A percentile compares a stretch with the other conserved stretches of the same genome.
Evolutionary conservation across 768 basidiomycete species (phyloP).

Genomic region (Pleurotus eryngii): DNA sequence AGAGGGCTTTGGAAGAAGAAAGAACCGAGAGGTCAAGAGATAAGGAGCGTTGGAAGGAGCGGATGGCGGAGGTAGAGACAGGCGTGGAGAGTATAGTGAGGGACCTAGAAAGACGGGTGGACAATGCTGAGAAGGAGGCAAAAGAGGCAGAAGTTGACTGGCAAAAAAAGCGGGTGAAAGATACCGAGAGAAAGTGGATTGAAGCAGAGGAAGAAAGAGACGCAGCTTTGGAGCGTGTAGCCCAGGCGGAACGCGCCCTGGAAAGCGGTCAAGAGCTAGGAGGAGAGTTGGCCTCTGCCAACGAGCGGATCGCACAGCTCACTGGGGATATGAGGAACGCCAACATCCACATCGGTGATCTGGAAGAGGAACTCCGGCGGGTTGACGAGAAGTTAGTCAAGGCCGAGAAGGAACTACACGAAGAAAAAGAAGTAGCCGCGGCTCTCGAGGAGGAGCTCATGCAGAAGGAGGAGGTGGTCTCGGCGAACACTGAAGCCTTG

Average conservation of each 20-base stretch:
- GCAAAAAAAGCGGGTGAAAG: conserved; percentile 32
- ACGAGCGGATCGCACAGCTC: conserved; percentile 52
- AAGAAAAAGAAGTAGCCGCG: conserved; percentile 43
- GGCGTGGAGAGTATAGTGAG: conserved; percentile 65
- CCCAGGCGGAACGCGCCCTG: conserved; percentile 61
- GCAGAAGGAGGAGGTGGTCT: conserved; percentile 33
- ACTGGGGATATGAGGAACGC: conserved; percentile 59
- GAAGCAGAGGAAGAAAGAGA: conserved; percentile 51
- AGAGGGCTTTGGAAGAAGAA: conserved; percentile 51
- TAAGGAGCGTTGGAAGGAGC: conserved; percentile 66
- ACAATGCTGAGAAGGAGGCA: conserved; percentile 46
- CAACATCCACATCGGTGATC: conserved; percentile 52
- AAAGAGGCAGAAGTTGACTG: conserved; percentile 37
- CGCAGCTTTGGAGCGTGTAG: conserved; percentile 53
- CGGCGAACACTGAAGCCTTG: conserved; percentile 27
- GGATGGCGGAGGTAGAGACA: conserved; percentile 68
- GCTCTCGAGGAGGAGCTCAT: conserved; percentile 44
- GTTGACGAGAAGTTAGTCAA: conserved; percentile 51
- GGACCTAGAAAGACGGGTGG: conserved; percentile 58
- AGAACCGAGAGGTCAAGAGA: conserved; percentile 56
- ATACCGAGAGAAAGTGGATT: conserved; percentile 42
- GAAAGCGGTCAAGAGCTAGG: conserved; percentile 68
- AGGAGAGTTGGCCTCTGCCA: conserved; percentile 61
- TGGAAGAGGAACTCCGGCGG: conserved; percentile 57
- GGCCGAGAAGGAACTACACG: conserved; percentile 54